phyloP scores from a whole-genome alignment of 768 basidiomycete genomes.

The Pseudohyphozyma bogoriensis region DNA sequence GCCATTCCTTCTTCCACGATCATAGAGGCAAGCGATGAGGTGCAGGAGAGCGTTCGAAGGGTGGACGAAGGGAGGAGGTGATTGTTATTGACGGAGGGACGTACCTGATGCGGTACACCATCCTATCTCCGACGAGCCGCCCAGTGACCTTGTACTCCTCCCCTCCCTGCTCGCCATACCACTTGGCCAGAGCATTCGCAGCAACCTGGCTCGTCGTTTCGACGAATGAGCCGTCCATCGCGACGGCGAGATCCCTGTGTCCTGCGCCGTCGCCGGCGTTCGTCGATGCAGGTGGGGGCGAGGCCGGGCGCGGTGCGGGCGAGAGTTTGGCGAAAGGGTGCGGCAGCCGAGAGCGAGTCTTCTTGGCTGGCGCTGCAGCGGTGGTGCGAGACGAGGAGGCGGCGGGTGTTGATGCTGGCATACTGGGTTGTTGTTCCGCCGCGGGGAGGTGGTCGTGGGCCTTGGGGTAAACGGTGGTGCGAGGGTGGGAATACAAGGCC shows the following conservation, averaged over 20 bases:
- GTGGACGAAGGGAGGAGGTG: not conserved
- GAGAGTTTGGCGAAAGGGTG: too few relatives aligned
- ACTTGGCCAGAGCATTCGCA: slow-evolving; percentile 17
- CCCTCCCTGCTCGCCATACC: slow-evolving; percentile 8
- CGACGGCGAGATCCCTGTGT: slow-evolving; percentile 4
- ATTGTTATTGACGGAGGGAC: not conserved
- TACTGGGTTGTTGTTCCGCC: too few relatives aligned
- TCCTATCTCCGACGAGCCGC: slow-evolving; percentile 18
- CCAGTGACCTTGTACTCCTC: slow-evolving; percentile 17
- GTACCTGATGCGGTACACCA: slow-evolving; percentile 28
- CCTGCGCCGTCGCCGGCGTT: not conserved
- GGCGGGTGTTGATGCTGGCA: too few relatives aligned
- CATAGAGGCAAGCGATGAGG: too few relatives aligned
- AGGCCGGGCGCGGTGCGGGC: too few relatives aligned
- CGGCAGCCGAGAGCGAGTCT: too few relatives aligned
- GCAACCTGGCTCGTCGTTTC: slow-evolving; percentile 29
- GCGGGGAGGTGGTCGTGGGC: too few relatives aligned
- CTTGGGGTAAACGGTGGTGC: too few relatives aligned
- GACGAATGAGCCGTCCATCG: slow-evolving; percentile 25
- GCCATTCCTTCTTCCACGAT: too few relatives aligned
- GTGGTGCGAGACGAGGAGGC: too few relatives aligned
- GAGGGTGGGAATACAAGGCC: too few relatives aligned
- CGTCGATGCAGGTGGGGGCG: not conserved
- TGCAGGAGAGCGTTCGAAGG: not conserved
- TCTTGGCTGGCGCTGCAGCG: too few relatives aligned